Evolutionary conservation across 176 grass and related monocot genomes (phyloP).

Genomic region (Microstegium vimineum): DNA sequence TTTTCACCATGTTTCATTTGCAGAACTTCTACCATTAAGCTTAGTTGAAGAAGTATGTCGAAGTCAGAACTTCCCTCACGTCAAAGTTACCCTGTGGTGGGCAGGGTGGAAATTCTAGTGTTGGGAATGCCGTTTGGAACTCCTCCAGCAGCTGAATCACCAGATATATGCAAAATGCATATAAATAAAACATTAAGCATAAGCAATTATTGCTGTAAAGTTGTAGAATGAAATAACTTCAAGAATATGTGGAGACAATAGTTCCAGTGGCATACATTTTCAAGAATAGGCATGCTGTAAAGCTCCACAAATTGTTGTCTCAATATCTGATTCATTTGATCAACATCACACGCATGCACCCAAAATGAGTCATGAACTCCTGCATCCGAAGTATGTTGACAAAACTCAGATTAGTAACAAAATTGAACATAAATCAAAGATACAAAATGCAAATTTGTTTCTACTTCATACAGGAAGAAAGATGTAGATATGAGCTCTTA

Average conservation of each 20-base stretch:
- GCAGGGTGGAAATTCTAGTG: conserved; percentile 69
- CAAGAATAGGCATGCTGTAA: conserved; percentile 83
- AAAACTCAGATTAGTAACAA: background rate
- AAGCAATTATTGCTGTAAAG: background rate
- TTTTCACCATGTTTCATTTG: background rate
- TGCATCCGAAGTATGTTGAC: conserved; percentile 26
- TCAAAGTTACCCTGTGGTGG: conserved; percentile 76
- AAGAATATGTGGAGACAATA: background rate
- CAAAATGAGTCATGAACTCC: conserved; percentile 97
- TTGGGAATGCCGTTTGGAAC: conserved; percentile 65
- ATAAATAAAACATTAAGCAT: conserved; percentile 5
- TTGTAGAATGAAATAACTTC: background rate
- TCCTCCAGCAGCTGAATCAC: conserved; percentile 63
- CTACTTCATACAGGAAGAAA: too few relatives aligned
- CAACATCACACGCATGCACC: conserved; percentile 89
- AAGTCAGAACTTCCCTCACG: conserved; percentile 64
- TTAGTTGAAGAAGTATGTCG: conserved; percentile 96
- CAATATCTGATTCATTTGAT: conserved; percentile 91
- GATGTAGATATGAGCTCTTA: too few relatives aligned
- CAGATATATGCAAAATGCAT: conserved; percentile 15
- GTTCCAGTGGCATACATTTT: conserved; percentile 59
- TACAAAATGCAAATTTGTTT: too few relatives aligned
- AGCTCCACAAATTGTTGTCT: conserved; percentile 93
- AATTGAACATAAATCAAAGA: background rate
- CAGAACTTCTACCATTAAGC: background rate